These are phyloP conservation scores for Cyclotella sp. DNA, from an alignment of 108 stramenopile genomes.

Conservation along the genomic window DNA sequence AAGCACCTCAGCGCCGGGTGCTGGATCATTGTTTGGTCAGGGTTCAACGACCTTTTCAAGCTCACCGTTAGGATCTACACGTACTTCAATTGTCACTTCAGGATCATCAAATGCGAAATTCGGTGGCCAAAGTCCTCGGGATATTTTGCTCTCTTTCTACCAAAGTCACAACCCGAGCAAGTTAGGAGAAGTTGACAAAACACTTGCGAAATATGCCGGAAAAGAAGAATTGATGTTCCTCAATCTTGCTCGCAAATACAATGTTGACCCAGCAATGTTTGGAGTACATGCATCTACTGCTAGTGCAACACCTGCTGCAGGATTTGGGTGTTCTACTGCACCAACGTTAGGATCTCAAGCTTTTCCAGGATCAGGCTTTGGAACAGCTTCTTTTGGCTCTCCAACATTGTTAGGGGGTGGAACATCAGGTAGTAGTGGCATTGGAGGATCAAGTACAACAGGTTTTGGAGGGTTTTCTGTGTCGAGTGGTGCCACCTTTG, in stretches of 20 bases:
- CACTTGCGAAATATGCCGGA: constrained; percentile 81
- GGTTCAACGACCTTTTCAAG: not conserved
- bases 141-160: constrained; percentile 76
- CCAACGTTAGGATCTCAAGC: constrained; percentile 35
- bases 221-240: constrained; percentile 82
- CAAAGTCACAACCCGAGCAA: constrained; percentile 80
- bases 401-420: constrained; percentile 57
- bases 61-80: not conserved
- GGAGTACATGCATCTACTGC: constrained; percentile 54
- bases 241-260: constrained; percentile 88
- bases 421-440: constrained; percentile 32
- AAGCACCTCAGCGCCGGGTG: not conserved
- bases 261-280: constrained; percentile 77
- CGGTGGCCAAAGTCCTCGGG: constrained; percentile 64
- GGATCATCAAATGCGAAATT: constrained; percentile 1
- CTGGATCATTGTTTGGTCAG: constrained; percentile 21
- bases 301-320: constrained; percentile 14
- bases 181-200: constrained; percentile 78
- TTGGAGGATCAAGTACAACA: constrained; percentile 36
- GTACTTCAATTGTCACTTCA: not conserved
- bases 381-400: constrained; percentile 50
- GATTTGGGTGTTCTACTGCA: constrained; percentile 11
- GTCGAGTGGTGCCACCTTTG: constrained; percentile 26
- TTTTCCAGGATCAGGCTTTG: constrained; percentile 23
- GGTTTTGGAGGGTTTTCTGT: constrained; percentile 43